Base-by-base conservation (phyloP, 257 asterid genomes). In the Thymus mandschuricus region DNA sequence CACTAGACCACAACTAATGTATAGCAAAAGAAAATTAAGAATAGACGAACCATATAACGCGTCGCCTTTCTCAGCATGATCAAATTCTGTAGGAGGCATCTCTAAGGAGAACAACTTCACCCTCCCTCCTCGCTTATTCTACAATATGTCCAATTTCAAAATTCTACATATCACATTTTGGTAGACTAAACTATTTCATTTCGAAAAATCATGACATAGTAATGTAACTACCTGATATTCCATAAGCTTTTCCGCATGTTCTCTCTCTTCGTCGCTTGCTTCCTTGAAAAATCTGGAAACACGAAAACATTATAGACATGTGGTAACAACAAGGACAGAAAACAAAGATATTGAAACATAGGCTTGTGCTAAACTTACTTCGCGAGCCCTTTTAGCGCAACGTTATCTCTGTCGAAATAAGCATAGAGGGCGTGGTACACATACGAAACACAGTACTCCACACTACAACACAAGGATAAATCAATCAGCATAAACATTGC, bases 71-170 rank as follows among this genome's bases (percentile, higher is more conserved):
- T 91, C 97, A 31, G 66, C 79, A 64, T 91, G 89, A 55, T 83
- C 95, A 60, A 79, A 89, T 68, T 94, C 99, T 0, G 89, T 57
- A 8, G 81, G 88, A 0, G 96, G 95, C n/a, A 60, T 61, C 74
- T 76, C 50, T 4, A 94, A 68, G 49, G 82, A 46, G 67, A 73
- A 71, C 38, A 94, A 66, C 78, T 82, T 88, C 81, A 94, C 98
- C 78, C 85, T 88, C 73, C 97, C 98, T 65, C 97, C 99, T 68
- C 99, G 73, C 70, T 72, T 80, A 72, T 91, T 94, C 99, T 93
- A 33, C 77, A 52, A 66, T 52, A 65, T 31, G 28, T 6, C 29
- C 15, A 31, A 46, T 49, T 5, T n/a, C 34, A 34, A 21, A 21
- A 21, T 21, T 21, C 21, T 21, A 21, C 21, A 21, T 21, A 21